These are phyloP conservation scores for Rhodotorula sphaerocarpa DNA, from an alignment of 768 basidiomycete genomes.

Conservation along the genomic window DNA sequence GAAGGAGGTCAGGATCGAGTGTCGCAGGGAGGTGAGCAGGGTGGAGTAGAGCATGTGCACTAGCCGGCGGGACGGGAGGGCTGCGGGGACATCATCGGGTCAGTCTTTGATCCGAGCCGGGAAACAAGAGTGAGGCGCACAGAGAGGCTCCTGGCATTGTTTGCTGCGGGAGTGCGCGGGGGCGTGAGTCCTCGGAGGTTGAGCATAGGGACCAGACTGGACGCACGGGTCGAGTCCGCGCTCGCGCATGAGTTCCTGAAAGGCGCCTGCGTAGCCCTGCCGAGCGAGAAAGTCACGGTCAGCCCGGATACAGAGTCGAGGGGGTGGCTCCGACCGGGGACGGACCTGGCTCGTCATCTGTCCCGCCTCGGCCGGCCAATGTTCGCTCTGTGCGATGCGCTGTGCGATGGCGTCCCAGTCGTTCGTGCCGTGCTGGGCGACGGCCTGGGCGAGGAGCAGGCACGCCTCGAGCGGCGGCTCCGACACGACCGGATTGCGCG, in stretches of 20 bases:
- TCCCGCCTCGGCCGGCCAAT: background rate
- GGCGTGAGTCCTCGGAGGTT: background rate
- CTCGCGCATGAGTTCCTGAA: conserved; percentile 11
- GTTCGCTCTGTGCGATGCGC: background rate
- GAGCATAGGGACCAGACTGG: background rate
- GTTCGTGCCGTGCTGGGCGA: conserved; percentile 8
- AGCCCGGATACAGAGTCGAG: background rate
- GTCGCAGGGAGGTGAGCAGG: background rate
- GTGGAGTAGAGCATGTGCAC: conserved; percentile 23
- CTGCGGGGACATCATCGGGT: background rate
- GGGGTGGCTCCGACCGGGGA: background rate
- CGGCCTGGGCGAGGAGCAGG: conserved; percentile 27
- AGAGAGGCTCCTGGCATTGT: conserved; percentile 4
- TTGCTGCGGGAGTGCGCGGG: background rate
- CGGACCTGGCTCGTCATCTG: conserved; percentile 7
- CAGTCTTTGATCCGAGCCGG: too few relatives aligned
- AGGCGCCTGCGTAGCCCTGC: conserved; percentile 17
- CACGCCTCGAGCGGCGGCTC: background rate
- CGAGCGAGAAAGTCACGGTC: background rate
- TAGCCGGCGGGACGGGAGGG: conserved; percentile 21
- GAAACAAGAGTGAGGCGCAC: conserved; percentile 9
- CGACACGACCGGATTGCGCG: background rate
- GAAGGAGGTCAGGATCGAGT: conserved; percentile 1
- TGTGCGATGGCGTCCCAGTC: conserved; percentile 10
- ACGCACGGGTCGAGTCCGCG: conserved; percentile 23